Conservation (phyloP, 108 stramenopile species). For the Bacterosira constricta region DNA sequence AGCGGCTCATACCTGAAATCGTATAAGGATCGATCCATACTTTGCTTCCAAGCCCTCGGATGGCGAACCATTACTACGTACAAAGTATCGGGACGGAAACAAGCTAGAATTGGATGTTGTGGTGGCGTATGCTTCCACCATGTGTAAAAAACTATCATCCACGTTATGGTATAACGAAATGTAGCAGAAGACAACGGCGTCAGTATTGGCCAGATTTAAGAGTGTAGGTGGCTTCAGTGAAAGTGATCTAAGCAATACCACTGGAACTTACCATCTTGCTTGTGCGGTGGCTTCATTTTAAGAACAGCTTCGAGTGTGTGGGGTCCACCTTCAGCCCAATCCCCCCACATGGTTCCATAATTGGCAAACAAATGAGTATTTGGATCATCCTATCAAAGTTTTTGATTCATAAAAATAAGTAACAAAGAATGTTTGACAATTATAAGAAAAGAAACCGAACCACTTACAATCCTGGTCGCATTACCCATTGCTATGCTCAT, state of each 20-base stretch:
- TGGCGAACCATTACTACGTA: constrained; percentile 29
- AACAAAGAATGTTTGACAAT: too few species aligned
- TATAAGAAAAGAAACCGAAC: too few species aligned
- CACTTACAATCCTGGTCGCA: background rate
- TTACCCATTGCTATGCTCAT: background rate
- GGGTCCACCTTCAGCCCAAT: too few species aligned
- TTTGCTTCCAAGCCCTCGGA: constrained; percentile 18
- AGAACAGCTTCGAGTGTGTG: too few species aligned
- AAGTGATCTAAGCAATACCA: too few species aligned
- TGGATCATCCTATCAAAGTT: too few species aligned
- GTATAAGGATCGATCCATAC: background rate
- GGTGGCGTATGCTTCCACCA: constrained; percentile 39
- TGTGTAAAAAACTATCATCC: constrained; percentile 6
- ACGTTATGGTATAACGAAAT: background rate
- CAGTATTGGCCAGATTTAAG: background rate
- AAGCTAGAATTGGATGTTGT: constrained; percentile 32
- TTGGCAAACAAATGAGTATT: too few species aligned
- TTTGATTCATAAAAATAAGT: too few species aligned
- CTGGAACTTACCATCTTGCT: too few species aligned
- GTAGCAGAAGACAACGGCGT: background rate
- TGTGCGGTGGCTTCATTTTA: too few species aligned
- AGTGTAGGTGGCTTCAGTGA: constrained; percentile 7
- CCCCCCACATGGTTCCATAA: too few species aligned
- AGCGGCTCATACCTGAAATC: constrained; percentile 3
- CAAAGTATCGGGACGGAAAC: constrained; percentile 23